Percentiles rank a stretch among this genome's conserved stretches.
Evolutionary conservation across 306 rosid species (phyloP).

Genomic region (Cercis canadensis): DNA sequence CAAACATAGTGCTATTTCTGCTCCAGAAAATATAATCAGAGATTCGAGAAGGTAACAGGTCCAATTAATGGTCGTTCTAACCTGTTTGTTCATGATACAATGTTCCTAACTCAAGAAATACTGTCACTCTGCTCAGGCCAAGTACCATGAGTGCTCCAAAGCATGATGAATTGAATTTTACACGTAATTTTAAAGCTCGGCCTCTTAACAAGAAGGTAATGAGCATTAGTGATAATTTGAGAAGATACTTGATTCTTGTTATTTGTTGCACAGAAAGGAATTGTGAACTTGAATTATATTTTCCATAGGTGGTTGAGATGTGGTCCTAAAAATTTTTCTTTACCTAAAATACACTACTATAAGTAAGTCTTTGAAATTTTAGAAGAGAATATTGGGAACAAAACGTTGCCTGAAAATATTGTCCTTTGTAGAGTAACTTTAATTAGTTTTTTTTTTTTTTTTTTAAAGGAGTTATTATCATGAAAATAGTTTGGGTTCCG

Average conservation of each 20-base stretch:
- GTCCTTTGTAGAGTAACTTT: background rate
- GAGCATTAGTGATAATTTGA: no score
- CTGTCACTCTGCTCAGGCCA: constrained; percentile 57
- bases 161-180: constrained; percentile 53
- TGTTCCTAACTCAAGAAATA: constrained; percentile 37
- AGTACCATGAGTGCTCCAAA: constrained; percentile 51
- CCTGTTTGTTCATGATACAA: constrained; percentile 17
- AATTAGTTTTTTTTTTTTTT: no score
- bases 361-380: no score
- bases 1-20: constrained; percentile 44
- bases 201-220: constrained; percentile 86
- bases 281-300: constrained; percentile 20
- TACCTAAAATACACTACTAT: no score
- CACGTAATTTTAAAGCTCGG: constrained; percentile 70
- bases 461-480: no score
- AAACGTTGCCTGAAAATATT: background rate
- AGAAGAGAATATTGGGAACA: no score
- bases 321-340: constrained; percentile 10
- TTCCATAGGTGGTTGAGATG: background rate
- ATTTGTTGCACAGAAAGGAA: constrained; percentile 10
- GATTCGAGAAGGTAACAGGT: constrained; percentile 68
- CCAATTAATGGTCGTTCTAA: constrained; percentile 27
- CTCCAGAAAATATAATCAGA: constrained; percentile 49
- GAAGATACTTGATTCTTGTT: background rate
- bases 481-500: no score